phyloP scores from a whole-genome alignment of 1,284 basidiomycete species.

The Sutorius eximius region DNA sequence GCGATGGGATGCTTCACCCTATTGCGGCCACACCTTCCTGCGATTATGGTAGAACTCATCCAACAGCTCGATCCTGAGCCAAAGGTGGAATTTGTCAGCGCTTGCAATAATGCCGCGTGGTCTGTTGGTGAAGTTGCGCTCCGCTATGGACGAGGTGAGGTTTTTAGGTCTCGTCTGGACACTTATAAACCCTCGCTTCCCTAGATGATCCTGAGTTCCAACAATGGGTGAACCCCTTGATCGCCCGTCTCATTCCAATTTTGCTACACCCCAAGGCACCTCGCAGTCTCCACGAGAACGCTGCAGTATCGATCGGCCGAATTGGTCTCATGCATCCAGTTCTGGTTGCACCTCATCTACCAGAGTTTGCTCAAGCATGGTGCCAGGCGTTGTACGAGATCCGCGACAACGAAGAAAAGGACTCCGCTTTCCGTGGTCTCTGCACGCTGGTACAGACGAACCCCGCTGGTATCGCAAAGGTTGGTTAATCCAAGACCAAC shows the following conservation, averaged over 20 bases:
- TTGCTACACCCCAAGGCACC: slow-evolving; percentile 90
- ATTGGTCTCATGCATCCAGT: slow-evolving; percentile 91
- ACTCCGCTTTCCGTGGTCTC: slow-evolving; percentile 97
- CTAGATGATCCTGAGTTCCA: slow-evolving; percentile 80
- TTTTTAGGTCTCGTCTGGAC: neutral
- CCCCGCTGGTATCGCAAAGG: slow-evolving; percentile 87
- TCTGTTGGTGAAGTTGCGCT: slow-evolving; percentile 96
- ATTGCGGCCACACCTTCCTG: slow-evolving; percentile 81
- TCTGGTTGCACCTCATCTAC: slow-evolving; percentile 87
- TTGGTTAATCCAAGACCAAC: slow-evolving; percentile 35
- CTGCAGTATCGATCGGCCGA: slow-evolving; percentile 98
- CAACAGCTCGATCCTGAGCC: slow-evolving; percentile 90
- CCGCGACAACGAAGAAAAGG: slow-evolving; percentile 99
- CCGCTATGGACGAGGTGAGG: slow-evolving; percentile 74
- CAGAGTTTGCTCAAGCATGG: slow-evolving; percentile 94
- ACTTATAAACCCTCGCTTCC: slow-evolving; percentile 6
- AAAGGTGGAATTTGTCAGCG: slow-evolving; percentile 89
- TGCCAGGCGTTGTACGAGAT: slow-evolving; percentile 98
- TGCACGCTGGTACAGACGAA: slow-evolving; percentile 96
- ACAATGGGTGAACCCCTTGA: slow-evolving; percentile 86
- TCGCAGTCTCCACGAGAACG: slow-evolving; percentile 94
- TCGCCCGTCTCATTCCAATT: slow-evolving; percentile 89
- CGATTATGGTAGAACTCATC: slow-evolving; percentile 89
- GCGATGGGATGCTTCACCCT: slow-evolving; percentile 93
- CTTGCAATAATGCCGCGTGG: slow-evolving; percentile 99